Evolutionary conservation across 78 protist genomes (phyloP).

Genomic region (Protostelium mycophagum): DNA sequence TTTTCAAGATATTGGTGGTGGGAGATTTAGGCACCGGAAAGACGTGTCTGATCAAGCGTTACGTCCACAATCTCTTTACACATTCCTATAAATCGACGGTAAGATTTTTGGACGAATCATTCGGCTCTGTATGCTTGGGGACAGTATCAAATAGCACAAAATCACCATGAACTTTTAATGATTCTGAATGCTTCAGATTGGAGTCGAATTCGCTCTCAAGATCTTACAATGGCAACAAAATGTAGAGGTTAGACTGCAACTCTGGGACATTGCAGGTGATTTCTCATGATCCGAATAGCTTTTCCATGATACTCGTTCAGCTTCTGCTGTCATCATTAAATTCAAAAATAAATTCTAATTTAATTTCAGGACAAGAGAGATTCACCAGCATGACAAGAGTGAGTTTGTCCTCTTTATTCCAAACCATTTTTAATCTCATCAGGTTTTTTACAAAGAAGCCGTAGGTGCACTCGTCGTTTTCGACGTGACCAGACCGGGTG

Average conservation of each 20-base stretch:
- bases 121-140: too few relatives aligned
- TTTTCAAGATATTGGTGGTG: constrained; percentile 67
- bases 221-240: constrained; percentile 71
- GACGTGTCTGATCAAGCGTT: constrained; percentile 67
- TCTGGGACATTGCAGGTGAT: constrained; percentile 73
- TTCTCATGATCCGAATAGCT: too few relatives aligned
- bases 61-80: constrained; percentile 79
- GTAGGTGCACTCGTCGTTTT: constrained; percentile 93
- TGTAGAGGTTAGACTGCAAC: constrained; percentile 79
- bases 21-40: constrained; percentile 74
- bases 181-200: constrained; percentile 56
- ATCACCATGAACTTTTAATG: constrained; percentile 2
- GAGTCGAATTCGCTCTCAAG: constrained; percentile 94
- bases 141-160: background rate
- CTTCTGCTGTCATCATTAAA: too few relatives aligned
- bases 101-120: background rate
- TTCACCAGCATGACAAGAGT: constrained; percentile 44
- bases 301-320: too few relatives aligned
- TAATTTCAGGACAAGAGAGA: constrained; percentile 24
- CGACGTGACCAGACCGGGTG: constrained; percentile 87
- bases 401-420: constrained; percentile 7
- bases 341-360: too few relatives aligned
- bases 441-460: constrained; percentile 92
- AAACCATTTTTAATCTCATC: background rate
- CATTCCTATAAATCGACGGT: constrained; percentile 85